Conservation (phyloP, 176 grass and related monocot species). For the Oryza punctata region DNA sequence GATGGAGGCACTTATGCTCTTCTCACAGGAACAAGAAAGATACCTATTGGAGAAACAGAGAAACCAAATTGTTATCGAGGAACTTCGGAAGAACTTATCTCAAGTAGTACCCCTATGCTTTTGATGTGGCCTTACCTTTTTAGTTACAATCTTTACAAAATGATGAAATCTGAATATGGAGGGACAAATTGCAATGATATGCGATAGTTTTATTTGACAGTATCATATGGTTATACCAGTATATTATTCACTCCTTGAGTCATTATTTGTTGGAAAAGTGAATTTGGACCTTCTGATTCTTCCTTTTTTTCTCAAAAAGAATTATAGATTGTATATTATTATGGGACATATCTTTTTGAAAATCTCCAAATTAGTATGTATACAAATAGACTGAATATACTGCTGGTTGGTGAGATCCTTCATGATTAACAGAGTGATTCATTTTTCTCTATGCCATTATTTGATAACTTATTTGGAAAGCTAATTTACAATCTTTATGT, state of each 20-base stretch:
- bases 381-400: neutral
- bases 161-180: neutral
- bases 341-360: neutral
- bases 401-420: neutral
- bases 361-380: neutral
- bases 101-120: slow-evolving; percentile 56
- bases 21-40: slow-evolving; percentile 97
- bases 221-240: neutral
- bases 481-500: neutral
- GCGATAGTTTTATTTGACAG: neutral
- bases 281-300: neutral
- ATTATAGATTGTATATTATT: slow-evolving; percentile 11
- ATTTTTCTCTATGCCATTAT: neutral
- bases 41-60: slow-evolving; percentile 80
- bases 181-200: neutral
- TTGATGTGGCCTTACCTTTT: slow-evolving; percentile 16
- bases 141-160: neutral
- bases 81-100: slow-evolving; percentile 86
- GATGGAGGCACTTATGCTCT: slow-evolving; percentile 83
- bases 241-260: neutral
- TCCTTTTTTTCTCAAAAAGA: neutral
- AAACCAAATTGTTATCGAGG: slow-evolving; percentile 72
- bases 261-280: neutral
- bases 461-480: neutral
- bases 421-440: slow-evolving; percentile 23